A percentile compares a stretch with the other conserved stretches of the same genome.
Conservation (phyloP, 768 basidiomycete genomes). For the Rhizopogon sp. region DNA sequence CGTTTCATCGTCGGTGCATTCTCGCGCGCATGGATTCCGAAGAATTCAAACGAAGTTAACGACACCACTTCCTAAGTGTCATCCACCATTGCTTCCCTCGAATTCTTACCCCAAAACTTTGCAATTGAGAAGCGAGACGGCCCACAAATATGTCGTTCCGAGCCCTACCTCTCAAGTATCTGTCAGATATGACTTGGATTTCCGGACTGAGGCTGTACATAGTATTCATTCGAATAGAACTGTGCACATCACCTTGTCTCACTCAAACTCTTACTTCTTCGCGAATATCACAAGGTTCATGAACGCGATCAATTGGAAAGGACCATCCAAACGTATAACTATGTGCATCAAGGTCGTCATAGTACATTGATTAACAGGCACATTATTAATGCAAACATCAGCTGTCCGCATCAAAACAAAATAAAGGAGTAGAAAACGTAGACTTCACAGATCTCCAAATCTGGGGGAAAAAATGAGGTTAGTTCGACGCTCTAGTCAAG, state of each 20-base stretch:
- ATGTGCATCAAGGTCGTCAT: background rate
- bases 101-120: background rate
- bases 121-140: too few relatives aligned
- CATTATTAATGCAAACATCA: background rate
- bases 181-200: too few relatives aligned
- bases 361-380: background rate
- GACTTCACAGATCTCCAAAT: conserved; percentile 19
- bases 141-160: too few relatives aligned
- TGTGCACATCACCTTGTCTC: background rate
- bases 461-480: conserved; percentile 6
- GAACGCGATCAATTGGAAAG: background rate
- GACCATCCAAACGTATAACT: background rate
- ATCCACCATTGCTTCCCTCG: background rate
- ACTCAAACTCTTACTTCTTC: background rate
- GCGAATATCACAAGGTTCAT: background rate
- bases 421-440: background rate
- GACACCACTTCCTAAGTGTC: background rate
- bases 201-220: background rate
- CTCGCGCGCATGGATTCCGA: background rate
- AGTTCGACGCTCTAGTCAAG: background rate
- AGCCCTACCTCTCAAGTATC: too few relatives aligned
- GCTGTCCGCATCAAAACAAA: background rate
- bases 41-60: background rate
- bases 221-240: background rate
- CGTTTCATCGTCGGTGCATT: background rate